Conservation (phyloP, 352 stramenopile species). For the Globisporangium irregulare region DNA sequence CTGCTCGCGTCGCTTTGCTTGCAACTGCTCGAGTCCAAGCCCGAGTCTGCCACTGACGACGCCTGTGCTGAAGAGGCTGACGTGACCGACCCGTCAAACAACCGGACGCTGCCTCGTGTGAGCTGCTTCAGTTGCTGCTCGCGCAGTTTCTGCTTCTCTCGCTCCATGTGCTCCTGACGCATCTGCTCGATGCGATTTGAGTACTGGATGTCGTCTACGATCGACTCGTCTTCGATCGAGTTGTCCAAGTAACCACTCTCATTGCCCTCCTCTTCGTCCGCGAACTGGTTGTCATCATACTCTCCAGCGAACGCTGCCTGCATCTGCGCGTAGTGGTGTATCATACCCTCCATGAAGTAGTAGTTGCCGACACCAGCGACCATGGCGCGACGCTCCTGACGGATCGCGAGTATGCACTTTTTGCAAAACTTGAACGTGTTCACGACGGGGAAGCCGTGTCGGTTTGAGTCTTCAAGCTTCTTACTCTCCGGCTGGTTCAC, state of each 20-base stretch:
- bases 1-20: no score
- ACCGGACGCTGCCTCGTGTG: slow-evolving; percentile 24
- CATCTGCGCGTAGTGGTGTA: slow-evolving; percentile 40
- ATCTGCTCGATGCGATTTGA: slow-evolving; percentile 49
- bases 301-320: slow-evolving; percentile 16
- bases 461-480: slow-evolving; percentile 31
- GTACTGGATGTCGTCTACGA: slow-evolving; percentile 44
- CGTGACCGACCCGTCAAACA: no score
- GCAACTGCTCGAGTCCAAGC: no score
- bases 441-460: slow-evolving; percentile 53
- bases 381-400: slow-evolving; percentile 58
- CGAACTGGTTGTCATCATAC: slow-evolving; percentile 19
- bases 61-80: no score
- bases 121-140: not conserved
- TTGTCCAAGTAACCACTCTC: slow-evolving; percentile 18
- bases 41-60: no score
- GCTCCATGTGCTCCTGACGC: slow-evolving; percentile 60
- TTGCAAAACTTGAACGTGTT: slow-evolving; percentile 73
- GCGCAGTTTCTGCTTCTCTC: slow-evolving; percentile 51
- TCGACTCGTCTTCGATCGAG: slow-evolving; percentile 19
- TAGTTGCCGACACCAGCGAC: slow-evolving; percentile 43
- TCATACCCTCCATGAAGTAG: slow-evolving; percentile 42
- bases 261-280: slow-evolving; percentile 23
- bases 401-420: slow-evolving; percentile 52
- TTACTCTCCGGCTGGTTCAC: slow-evolving; percentile 40